Conservation (phyloP, 2,329 filamentous ascomycete species). For the Arachnomyces sp. region DNA sequence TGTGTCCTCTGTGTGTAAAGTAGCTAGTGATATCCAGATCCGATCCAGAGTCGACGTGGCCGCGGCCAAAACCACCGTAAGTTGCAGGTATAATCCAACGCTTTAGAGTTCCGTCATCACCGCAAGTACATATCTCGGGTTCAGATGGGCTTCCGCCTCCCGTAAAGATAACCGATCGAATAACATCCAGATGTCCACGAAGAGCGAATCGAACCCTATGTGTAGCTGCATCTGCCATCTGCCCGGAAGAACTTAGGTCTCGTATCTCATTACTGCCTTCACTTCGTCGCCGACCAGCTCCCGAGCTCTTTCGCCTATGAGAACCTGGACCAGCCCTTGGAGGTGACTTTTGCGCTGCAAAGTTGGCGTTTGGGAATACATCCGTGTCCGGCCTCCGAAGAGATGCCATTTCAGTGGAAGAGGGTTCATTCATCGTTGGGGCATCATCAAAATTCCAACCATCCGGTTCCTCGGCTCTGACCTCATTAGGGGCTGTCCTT, state of each 20-base stretch:
- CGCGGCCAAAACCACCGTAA: conserved; percentile 55
- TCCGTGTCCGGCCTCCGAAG: conserved; percentile 72
- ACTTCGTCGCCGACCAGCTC: conserved; percentile 57
- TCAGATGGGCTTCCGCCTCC: conserved; percentile 91
- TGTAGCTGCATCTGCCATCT: conserved; percentile 60
- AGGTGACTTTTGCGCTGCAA: conserved; percentile 72
- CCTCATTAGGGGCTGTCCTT: conserved; percentile 20
- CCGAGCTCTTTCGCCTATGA: conserved; percentile 72
- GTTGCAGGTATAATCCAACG: conserved; percentile 87
- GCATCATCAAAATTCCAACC: conserved; percentile 92
- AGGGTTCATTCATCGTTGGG: conserved; percentile 41
- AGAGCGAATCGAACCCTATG: conserved; percentile 93
- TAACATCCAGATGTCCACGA: conserved; percentile 84
- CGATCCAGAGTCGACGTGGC: conserved; percentile 49
- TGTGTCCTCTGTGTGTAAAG: conserved; percentile 90
- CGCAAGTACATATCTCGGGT: conserved; percentile 91
- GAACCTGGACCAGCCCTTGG: conserved; percentile 55
- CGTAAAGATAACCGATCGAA: conserved; percentile 91
- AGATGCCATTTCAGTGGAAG: conserved; percentile 38
- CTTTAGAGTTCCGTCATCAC: conserved; percentile 93
- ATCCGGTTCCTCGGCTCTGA: conserved; percentile 49
- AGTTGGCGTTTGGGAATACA: conserved; percentile 70
- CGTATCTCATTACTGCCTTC: conserved; percentile 57
- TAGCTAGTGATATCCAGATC: conserved; percentile 89
- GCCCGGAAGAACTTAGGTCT: conserved; percentile 30